Evolutionary conservation across 106 monocot species (phyloP).

Genomic region (Vanilla planifolia): DNA sequence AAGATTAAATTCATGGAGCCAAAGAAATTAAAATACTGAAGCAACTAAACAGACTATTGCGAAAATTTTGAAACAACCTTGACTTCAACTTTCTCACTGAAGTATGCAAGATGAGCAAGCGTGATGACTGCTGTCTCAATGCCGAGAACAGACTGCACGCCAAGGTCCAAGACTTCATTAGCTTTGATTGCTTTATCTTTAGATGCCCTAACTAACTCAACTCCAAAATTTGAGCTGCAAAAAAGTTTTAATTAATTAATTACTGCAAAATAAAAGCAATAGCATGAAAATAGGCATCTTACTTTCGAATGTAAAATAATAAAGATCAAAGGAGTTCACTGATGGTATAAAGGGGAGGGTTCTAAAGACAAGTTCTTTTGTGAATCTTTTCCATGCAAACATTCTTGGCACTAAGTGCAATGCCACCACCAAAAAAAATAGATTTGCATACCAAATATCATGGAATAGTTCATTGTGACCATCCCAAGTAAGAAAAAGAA

Average conservation of each 20-base stretch:
- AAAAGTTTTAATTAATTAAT: not conserved
- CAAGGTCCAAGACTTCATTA: slow-evolving; percentile 39
- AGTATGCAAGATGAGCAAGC: slow-evolving; percentile 68
- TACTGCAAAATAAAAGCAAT: too few species aligned
- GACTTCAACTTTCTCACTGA: slow-evolving; percentile 68
- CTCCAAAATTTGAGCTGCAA: slow-evolving; percentile 70
- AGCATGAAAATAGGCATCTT: too few species aligned
- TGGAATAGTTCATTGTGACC: slow-evolving; percentile 84
- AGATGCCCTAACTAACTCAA: slow-evolving; percentile 59
- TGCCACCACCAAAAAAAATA: too few species aligned
- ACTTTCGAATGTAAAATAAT: not conserved
- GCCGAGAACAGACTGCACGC: slow-evolving; percentile 19
- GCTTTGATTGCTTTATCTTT: slow-evolving; percentile 61
- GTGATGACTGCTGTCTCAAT: slow-evolving; percentile 73
- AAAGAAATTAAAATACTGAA: too few species aligned
- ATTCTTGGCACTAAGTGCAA: too few species aligned
- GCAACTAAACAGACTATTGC: not conserved
- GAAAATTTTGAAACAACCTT: slow-evolving; percentile 41
- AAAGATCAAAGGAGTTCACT: not conserved
- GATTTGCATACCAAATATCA: slow-evolving; percentile 85
- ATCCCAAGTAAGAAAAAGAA: slow-evolving; percentile 96
- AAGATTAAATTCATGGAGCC: too few species aligned
- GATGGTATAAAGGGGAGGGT: not conserved
- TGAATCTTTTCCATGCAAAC: too few species aligned
- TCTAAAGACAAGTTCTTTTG: too few species aligned